phyloP scores from a whole-genome alignment of 2,329 filamentous ascomycete genomes.

The Golovinomyces cichoracearum region DNA sequence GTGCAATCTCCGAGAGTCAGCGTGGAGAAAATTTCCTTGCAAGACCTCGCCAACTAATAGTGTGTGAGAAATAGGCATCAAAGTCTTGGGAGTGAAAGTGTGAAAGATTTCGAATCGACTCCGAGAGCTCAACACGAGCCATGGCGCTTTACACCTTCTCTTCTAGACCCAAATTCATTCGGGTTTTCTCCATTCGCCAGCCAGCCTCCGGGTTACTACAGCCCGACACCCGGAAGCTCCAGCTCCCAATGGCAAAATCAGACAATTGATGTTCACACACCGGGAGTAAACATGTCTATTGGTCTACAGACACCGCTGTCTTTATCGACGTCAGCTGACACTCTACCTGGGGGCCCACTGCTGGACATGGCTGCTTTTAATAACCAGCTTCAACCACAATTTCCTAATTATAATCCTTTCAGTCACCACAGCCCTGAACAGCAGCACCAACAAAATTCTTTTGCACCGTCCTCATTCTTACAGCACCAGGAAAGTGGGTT shows the following conservation, averaged over 20 bases:
- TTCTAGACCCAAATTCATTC: conserved; percentile 66
- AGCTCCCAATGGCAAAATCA: conserved; percentile 61
- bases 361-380: conserved; percentile 42
- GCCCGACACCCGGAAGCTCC: conserved; percentile 57
- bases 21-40: neutral
- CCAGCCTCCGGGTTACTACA: conserved; percentile 63
- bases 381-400: conserved; percentile 28
- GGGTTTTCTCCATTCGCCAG: conserved; percentile 56
- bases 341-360: conserved; percentile 32
- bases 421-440: conserved; percentile 28
- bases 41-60: neutral
- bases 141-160: conserved; percentile 69
- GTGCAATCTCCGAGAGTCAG: neutral
- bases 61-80: conserved; percentile 8
- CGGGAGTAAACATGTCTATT: conserved; percentile 44
- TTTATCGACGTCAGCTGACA: conserved; percentile 41
- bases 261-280: conserved; percentile 69
- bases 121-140: conserved; percentile 54
- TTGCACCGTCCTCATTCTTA: conserved; percentile 54
- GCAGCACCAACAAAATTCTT: conserved; percentile 24
- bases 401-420: conserved; percentile 47
- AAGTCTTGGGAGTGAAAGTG: conserved; percentile 13
- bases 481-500: conserved; percentile 51
- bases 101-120: conserved; percentile 61
- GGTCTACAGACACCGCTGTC: conserved; percentile 42